Base-by-base conservation (phyloP, 768 basidiomycete genomes). In the Naganishia vishniacii region DNA sequence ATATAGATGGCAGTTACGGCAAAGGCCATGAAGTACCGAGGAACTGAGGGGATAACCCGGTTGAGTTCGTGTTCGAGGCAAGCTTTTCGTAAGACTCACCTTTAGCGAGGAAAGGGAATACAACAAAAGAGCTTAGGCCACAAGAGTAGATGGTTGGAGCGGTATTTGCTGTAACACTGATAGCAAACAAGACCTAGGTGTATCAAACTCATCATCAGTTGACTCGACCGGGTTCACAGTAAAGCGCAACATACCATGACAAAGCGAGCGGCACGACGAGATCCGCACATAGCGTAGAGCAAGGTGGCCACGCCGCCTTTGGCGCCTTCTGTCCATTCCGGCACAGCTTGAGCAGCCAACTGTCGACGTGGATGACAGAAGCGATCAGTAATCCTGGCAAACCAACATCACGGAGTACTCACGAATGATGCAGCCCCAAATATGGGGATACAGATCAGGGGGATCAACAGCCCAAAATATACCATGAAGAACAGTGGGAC, bases 161-260 rank as follows among this genome's bases (percentile, higher is more conserved):
- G 47, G 89, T 86, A 77, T 91, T 92, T 2, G 84, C 88, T 1
- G 85, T 84, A 13, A 89, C 84, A 64, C 85, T 85, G 31, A 92
- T 77, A n/a, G 86, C 84, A 67, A 91, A 80, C 61, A 91, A 72
- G 37, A 75, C 53, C 53, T 56, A 20, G n/a, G 20, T 13, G 4
- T 18, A 26, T 13, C 3, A n/a, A 15, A 56, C 8, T 7, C 9
- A 23, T 40, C 20, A 8, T 56, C 16, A 40, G 37, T 23, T 20
- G 3, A 31, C n/a, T 13, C 23, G 23, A 7, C 53, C 34, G 0
- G 34, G 18, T 18, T 12, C 34, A 37, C 7, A 37, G 34, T 13
- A 56, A 40, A 11, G 7, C 25, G 29, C 1, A 34, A 16, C 53
- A 23, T 40, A 56, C 73, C 71, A 77, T 72, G 61, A 77, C 70